phyloP scores from a whole-genome alignment of 768 basidiomycete species.

The Boletellus ananiceps region DNA sequence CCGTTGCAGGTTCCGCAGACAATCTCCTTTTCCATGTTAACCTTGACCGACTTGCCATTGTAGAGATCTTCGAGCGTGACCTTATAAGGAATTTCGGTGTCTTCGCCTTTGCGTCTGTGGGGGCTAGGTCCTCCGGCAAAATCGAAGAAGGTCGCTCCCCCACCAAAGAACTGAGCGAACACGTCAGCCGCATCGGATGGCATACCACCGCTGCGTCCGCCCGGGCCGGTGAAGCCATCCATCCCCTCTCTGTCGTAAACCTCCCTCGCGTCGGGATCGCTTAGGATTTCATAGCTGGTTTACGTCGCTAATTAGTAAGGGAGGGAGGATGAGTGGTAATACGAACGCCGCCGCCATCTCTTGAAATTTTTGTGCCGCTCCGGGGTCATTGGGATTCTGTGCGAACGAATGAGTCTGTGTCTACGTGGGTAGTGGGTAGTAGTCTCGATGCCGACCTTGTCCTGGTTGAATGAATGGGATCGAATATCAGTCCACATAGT shows the following conservation, averaged over 20 bases:
- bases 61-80: conserved; percentile 92
- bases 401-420: not conserved
- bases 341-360: conserved; percentile 85
- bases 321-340: conserved; percentile 1
- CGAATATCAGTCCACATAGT: not conserved
- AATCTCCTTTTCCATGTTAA: conserved; percentile 84
- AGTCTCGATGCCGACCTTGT: conserved; percentile 48
- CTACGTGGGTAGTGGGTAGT: not conserved
- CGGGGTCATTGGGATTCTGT: conserved; percentile 86
- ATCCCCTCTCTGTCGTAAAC: conserved; percentile 73
- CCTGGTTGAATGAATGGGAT: conserved; percentile 38
- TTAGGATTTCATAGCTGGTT: conserved; percentile 76
- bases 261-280: conserved; percentile 61
- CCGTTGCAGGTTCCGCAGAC: conserved; percentile 80
- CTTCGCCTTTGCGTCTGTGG: conserved; percentile 57
- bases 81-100: conserved; percentile 73
- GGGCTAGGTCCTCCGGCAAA: conserved; percentile 52
- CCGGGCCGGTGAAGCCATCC: conserved; percentile 54
- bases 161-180: conserved; percentile 71
- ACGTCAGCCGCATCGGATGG: conserved; percentile 53
- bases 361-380: conserved; percentile 80
- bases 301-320: conserved; percentile 6
- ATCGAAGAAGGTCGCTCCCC: conserved; percentile 56
- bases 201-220: conserved; percentile 44
- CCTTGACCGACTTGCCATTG: conserved; percentile 82